Evolutionary conservation across 2,329 filamentous ascomycete genomes (phyloP), one percentile per base, ranked within the genome.

Genomic region (Madurella fahalii): DNA sequence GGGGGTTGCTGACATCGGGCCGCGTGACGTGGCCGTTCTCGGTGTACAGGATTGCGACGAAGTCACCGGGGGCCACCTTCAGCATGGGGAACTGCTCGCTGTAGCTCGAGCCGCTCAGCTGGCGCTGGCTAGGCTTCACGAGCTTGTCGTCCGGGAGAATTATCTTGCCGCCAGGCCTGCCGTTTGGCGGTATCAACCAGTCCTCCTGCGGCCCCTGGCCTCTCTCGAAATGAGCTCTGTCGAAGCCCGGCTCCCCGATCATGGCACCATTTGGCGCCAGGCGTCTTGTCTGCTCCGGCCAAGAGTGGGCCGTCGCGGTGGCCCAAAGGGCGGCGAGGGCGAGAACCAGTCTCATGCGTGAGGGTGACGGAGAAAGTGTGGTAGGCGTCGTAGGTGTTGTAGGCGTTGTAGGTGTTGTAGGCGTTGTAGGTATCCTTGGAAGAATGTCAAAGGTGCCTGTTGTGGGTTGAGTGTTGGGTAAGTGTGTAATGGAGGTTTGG

Each of bases 1-100:
- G 77, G 4, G 74, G 80, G 56, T 76, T 77, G 47, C 50, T 20
- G n/a, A n/a, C 18, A 34, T 77, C 64, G 1, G 80, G 81, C 1
- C 80, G 71, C 0, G 84, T 86, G 43, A 89, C 86, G 69, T 92
- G 88, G 25, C 88, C 88, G 63, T 92, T 92, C 67, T 92, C 88
- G 58, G 83, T 77, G 69, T 88, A 89, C 53, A 80, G 75, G 50
- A 91, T 68, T 32, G 87, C 85, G 55, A 91, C 72, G 41, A 77
- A 78, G 63, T 87, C 84, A 46, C 86, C 86, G 2, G 81, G 69
- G 2, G 74, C 67, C 16, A 80, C 83, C 25, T 74, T 69, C 25
- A 95, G 82, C 66, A 82, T 79, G 25, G 87, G 84, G 54, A 81
- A 86, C 13, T 77, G 70, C 4, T 76, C 69, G 15, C 79, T 77